Evolutionary conservation across 2,329 filamentous ascomycete species (phyloP).

Genomic region (Stylonectria norvegica): DNA sequence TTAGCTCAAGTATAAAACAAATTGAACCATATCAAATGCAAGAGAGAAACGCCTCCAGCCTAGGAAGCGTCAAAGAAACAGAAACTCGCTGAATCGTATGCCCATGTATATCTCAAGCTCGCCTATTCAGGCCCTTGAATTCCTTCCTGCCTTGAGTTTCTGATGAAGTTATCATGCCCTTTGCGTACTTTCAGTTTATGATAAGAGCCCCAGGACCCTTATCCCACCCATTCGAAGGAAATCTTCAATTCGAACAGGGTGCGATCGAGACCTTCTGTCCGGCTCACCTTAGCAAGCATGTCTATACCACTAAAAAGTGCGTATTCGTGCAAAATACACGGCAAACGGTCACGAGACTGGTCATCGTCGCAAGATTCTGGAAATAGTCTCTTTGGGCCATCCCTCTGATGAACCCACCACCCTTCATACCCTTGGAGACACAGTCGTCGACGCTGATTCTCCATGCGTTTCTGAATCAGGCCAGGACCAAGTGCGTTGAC

Average conservation of each 20-base stretch:
- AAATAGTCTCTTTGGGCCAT: conserved; percentile 12
- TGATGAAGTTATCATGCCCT: too few species aligned
- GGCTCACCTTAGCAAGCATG: conserved; percentile 5
- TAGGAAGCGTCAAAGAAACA: too few species aligned
- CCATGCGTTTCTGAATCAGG: conserved; percentile 14
- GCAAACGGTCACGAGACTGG: conserved; percentile 12
- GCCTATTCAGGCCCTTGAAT: too few species aligned
- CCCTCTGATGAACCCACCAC: background rate
- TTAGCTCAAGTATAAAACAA: too few species aligned
- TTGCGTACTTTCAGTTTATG: too few species aligned
- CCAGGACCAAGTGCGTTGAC: conserved; percentile 4
- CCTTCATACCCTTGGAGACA: background rate
- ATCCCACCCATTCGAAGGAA: conserved; percentile 1
- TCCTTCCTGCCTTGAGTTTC: too few species aligned
- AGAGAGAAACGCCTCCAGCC: too few species aligned
- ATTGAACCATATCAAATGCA: too few species aligned
- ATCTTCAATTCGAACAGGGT: conserved; percentile 18
- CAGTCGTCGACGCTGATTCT: conserved; percentile 12
- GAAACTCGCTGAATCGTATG: too few species aligned
- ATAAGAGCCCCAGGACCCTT: background rate
- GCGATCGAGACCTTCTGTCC: conserved; percentile 13
- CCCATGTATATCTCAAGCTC: too few species aligned
- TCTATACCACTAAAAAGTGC: background rate
- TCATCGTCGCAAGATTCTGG: conserved; percentile 3
- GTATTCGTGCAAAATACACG: conserved; percentile 4